Conservation (phyloP, 148 eudicot genomes). For the Persicaria maculosa region DNA sequence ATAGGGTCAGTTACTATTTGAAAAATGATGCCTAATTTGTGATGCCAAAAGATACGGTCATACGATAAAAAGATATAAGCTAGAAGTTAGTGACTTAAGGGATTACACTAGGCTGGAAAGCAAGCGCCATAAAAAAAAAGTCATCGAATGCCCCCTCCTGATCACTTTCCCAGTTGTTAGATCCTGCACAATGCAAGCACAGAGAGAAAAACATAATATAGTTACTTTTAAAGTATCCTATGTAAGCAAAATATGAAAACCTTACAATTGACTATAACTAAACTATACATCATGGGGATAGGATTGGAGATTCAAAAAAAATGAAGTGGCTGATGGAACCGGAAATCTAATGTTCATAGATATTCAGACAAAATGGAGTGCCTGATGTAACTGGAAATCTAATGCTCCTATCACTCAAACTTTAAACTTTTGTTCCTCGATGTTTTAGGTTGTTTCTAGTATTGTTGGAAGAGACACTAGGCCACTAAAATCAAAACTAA, state of each 20-base stretch:
- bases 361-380: no score
- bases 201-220: conserved; percentile 41
- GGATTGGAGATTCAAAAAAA: neutral
- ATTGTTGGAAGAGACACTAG: conserved; percentile 14
- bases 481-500: conserved; percentile 24
- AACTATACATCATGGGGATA: neutral
- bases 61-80: neutral
- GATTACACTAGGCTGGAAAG: conserved; percentile 34
- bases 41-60: conserved; percentile 17
- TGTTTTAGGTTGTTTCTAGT: neutral
- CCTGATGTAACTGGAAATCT: no score
- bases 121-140: conserved; percentile 80
- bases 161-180: conserved; percentile 81
- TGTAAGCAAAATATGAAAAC: conserved; percentile 16
- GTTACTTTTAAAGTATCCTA: conserved; percentile 29
- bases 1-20: conserved; percentile 16
- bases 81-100: conserved; percentile 13
- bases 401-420: no score
- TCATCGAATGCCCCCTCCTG: conserved; percentile 98
- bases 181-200: conserved; percentile 89
- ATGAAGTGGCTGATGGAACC: neutral
- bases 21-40: conserved; percentile 23
- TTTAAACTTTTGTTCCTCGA: no score
- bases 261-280: neutral
- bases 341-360: neutral